Evolutionary conservation across 352 stramenopile genomes (phyloP).

Genomic region (Pythium apleroticum): DNA sequence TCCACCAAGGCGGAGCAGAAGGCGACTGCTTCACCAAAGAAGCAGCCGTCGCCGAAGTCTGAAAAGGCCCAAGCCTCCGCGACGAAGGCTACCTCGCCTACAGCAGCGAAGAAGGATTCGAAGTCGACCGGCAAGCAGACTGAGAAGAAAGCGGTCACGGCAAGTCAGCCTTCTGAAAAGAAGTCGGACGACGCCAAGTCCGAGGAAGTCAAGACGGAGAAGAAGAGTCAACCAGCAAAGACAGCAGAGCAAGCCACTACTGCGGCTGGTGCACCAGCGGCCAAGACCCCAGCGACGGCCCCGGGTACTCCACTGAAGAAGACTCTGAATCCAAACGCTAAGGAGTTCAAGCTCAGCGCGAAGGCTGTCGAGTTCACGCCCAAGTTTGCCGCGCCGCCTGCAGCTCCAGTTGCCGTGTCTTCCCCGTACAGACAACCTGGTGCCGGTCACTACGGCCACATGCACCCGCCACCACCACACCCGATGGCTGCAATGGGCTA

Average conservation of each 20-base stretch:
- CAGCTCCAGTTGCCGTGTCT: constrained; percentile 20
- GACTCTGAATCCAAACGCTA: constrained; percentile 78
- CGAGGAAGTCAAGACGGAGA: constrained; percentile 17
- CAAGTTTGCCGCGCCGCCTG: constrained; percentile 35
- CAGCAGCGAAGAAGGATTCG: constrained; percentile 10
- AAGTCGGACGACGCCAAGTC: constrained; percentile 7
- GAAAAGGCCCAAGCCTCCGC: not conserved
- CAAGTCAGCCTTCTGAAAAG: constrained; percentile 8
- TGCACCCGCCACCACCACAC: constrained; percentile 37
- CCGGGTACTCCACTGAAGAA: constrained; percentile 48
- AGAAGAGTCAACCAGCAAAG: constrained; percentile 20
- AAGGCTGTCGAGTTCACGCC: constrained; percentile 68
- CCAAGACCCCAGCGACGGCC: constrained; percentile 8
- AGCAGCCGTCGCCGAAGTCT: constrained; percentile 9
- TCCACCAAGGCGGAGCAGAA: constrained; percentile 20
- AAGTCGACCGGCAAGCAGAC: constrained; percentile 5
- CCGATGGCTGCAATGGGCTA: constrained; percentile 46
- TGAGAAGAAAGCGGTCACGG: constrained; percentile 18
- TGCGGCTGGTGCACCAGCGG: not conserved
- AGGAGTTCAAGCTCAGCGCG: constrained; percentile 86
- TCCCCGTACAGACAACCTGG: constrained; percentile 50
- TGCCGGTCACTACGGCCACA: constrained; percentile 34
- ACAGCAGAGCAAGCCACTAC: not conserved
- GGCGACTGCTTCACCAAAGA: constrained; percentile 18
- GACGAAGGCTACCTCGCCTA: constrained; percentile 8